phyloP scores from a whole-genome alignment of 2,329 filamentous ascomycete species.

The Apiospora koreana region DNA sequence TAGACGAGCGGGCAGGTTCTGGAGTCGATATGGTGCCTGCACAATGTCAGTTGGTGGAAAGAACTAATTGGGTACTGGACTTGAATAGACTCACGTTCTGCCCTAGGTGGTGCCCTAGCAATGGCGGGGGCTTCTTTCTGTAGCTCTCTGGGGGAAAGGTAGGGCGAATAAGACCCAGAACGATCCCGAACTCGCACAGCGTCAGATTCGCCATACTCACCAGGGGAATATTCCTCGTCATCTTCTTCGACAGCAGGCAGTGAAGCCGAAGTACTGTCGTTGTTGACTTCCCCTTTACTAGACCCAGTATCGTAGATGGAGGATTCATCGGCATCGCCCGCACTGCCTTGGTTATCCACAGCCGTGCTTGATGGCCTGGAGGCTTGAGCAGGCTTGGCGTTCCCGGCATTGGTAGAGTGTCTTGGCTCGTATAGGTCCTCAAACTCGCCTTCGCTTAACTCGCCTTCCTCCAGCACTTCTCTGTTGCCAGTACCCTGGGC shows the following conservation, averaged over 20 bases:
- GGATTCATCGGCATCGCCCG: conserved; percentile 32
- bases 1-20: not conserved
- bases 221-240: conserved; percentile 26
- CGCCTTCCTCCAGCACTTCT: conserved; percentile 64
- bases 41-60: conserved; percentile 14
- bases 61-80: not conserved
- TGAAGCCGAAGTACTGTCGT: conserved; percentile 25
- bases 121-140: conserved; percentile 28
- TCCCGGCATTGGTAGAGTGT: conserved; percentile 15
- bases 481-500: not conserved
- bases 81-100: not conserved
- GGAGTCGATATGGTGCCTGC: conserved; percentile 11
- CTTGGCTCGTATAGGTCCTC: conserved; percentile 56
- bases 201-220: conserved; percentile 28
- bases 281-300: conserved; percentile 22
- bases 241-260: conserved; percentile 21
- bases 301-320: conserved; percentile 33
- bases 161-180: conserved; percentile 55
- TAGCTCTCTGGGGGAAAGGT: conserved; percentile 51
- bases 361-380: conserved; percentile 15
- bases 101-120: conserved; percentile 16
- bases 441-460: conserved; percentile 70
- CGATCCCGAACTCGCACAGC: conserved; percentile 39
- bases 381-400: conserved; percentile 11
- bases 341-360: conserved; percentile 25